These are phyloP conservation scores for Lecanicillium sp. DNA, from an alignment of 2,329 filamentous ascomycete genomes.

Conservation along the genomic window DNA sequence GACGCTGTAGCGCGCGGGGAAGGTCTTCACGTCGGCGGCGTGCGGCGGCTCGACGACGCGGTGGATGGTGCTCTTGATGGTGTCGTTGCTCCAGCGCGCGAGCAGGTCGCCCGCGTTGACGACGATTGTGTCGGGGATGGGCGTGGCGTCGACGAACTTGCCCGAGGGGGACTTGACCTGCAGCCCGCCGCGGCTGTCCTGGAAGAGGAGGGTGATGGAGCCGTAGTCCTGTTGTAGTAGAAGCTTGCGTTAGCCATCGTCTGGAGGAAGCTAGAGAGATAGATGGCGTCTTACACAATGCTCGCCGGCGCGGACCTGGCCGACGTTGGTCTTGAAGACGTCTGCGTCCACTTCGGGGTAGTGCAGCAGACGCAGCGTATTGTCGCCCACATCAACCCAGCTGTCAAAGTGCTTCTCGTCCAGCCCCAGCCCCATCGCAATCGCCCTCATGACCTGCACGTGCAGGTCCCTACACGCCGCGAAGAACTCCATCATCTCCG, in stretches of 20 bases:
- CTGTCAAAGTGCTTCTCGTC: slow-evolving; percentile 68
- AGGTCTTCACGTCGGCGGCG: slow-evolving; percentile 38
- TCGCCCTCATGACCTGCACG: slow-evolving; percentile 72
- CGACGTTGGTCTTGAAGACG: slow-evolving; percentile 60
- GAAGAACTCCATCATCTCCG: slow-evolving; percentile 70
- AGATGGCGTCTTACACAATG: slow-evolving; percentile 49
- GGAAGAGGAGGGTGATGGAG: slow-evolving; percentile 56
- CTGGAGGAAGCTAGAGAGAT: no score
- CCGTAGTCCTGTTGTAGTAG: slow-evolving; percentile 43
- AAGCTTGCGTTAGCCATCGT: no score
- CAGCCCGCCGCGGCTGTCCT: slow-evolving; percentile 50
- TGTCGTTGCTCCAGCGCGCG: slow-evolving; percentile 84
- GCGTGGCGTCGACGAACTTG: slow-evolving; percentile 74
- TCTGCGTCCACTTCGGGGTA: slow-evolving; percentile 64
- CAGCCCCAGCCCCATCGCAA: slow-evolving; percentile 74
- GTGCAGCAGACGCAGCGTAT: slow-evolving; percentile 68
- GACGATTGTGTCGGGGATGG: slow-evolving; percentile 75
- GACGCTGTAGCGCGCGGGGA: slow-evolving; percentile 79
- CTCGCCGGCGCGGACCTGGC: slow-evolving; percentile 69
- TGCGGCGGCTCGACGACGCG: slow-evolving; percentile 80
- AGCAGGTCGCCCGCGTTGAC: slow-evolving; percentile 86
- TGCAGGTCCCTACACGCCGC: slow-evolving; percentile 69
- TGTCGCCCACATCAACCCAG: slow-evolving; percentile 64
- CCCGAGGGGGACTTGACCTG: slow-evolving; percentile 65
- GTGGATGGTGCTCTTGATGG: slow-evolving; percentile 84